Base-by-base conservation (phyloP, 768 basidiomycete genomes). In the Thelephora aurantiotincta region DNA sequence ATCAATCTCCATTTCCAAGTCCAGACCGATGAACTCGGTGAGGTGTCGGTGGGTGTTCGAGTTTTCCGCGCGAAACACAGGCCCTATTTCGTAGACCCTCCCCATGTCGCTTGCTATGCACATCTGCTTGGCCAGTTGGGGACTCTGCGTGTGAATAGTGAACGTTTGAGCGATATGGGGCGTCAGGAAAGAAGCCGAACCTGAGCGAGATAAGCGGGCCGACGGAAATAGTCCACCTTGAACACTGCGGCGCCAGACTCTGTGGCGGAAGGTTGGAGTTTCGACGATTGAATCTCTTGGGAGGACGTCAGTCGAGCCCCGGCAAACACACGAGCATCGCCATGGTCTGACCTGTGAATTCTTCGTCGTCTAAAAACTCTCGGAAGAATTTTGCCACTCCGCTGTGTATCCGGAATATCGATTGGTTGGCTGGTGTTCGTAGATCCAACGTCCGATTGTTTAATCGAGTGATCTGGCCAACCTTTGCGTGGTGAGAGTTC, bases 51-150 rank as follows among this genome's bases (percentile, higher is more conserved):
- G 90, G 9, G 96, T 98, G 65, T 93, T 91, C 46, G 94, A 86
- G 63, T 98, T 81, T 65, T 99, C 96, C 26, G 96, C 96, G 49
- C 96, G 87, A 72, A 98, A 98, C 44, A 98, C 94, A 23, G 83
- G 78, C 0, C 82, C 96, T 51, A 99, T 91, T 67, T 99, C 96
- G 63, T 92, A 99, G 5, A 99, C 96, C 26, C 90, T 75, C 64
- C 98, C 94, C 63, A 98, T 91, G 65, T 98, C 96, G 43, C 89
- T 92, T 35, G 96, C 91, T 53, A 99, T 97, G 53, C 84, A 87
- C 96, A 99, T 99, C 66, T 99, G 96, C 65, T 99, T 99, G 46
- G 92, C 89, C 12, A 98, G 72, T 60, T 99, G 96, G 44, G 96
- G 96, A 45, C 87, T 91, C 64, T 99, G 96, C 4, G 26, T 9